These are phyloP conservation scores for Mycena venus DNA, from an alignment of 768 basidiomycete genomes.

Conservation along the genomic window DNA sequence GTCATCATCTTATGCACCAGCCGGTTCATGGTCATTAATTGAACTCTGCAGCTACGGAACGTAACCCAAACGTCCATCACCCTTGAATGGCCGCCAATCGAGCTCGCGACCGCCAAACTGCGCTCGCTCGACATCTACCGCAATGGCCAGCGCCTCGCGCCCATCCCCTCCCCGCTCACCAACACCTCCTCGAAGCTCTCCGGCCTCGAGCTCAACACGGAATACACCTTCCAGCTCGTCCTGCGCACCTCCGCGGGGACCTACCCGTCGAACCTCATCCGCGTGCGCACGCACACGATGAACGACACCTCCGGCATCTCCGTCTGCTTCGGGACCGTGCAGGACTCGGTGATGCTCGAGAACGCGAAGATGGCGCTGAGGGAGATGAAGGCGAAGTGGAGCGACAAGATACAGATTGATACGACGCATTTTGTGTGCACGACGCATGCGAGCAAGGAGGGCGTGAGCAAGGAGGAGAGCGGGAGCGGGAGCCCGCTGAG, in stretches of 20 bases:
- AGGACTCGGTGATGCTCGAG: constrained; percentile 81
- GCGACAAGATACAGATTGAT: constrained; percentile 95
- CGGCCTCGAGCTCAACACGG: constrained; percentile 83
- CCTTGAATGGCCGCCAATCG: constrained; percentile 91
- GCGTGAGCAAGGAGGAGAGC: constrained; percentile 73
- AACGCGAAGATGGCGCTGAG: constrained; percentile 84
- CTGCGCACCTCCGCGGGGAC: constrained; percentile 94
- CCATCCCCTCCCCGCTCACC: constrained; percentile 83
- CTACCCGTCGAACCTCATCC: constrained; percentile 86
- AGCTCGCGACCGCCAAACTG: constrained; percentile 88
- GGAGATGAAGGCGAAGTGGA: constrained; percentile 93
- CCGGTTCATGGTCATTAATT: background rate
- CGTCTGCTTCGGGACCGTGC: constrained; percentile 94
- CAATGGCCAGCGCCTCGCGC: constrained; percentile 88
- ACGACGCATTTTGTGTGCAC: constrained; percentile 99
- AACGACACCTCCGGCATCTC: constrained; percentile 94
- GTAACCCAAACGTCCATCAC: constrained; percentile 97
- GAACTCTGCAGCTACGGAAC: constrained; percentile 76
- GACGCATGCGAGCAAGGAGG: constrained; percentile 79
- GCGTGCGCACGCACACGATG: constrained; percentile 93
- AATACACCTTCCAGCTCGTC: constrained; percentile 95
- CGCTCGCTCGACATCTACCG: constrained; percentile 94
- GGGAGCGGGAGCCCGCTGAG: constrained; percentile 64
- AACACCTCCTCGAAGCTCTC: constrained; percentile 93
- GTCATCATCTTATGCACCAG: background rate